Evolutionary conservation across 192 early-diverging fungal genomes (phyloP), one percentile per base, ranked within the genome.

Genomic region (Entophlyctis luteolus): DNA sequence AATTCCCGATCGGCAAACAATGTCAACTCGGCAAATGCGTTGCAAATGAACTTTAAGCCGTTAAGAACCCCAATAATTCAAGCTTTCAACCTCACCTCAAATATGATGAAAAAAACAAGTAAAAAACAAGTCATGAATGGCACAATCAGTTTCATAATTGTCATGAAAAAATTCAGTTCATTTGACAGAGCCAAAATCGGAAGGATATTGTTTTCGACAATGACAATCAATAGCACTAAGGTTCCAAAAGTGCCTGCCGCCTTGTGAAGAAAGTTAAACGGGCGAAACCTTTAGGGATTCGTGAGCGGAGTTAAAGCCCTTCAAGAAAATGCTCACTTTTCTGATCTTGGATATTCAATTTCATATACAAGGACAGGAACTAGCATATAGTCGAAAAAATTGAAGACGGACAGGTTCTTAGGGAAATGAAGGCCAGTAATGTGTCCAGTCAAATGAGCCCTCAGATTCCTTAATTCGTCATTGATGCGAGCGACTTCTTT

Each of bases 1-100:
- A 98, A 98, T 72, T 90, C 86, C 53, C 94, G 89, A 74, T 98
- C 96, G 18, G 96, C 94, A 74, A 98, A 98, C 25, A 85, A 83
- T 33, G 90, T 96, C 23, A 98, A 73, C 68, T 98, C 96, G 33
- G 94, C 96, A 80, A 98, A 98, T 25, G 86, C 90, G 70, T 96
- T 96, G 76, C 91, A 89, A 62, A 98, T 93, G 68, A 90, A 96
- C 75, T 71, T 52, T 29, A 22, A n/a, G 31, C 46, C 25, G 6
- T 73, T 12, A 18, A 20, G 58, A 16, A 39, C 28, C 12, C n/a
- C 20, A 46, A 14, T 18, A 20, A 18, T 0, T 14, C 20, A 0
- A 46, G 42, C 20, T 46, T 46, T 14, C n/a, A n/a, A n/a, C n/a
- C 63, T 55, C 42, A 80, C 71, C 60, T 98, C 96, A 74, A 98